Conservation (phyloP, 495 filamentous ascomycete genomes). For the Penicillium canescens region DNA sequence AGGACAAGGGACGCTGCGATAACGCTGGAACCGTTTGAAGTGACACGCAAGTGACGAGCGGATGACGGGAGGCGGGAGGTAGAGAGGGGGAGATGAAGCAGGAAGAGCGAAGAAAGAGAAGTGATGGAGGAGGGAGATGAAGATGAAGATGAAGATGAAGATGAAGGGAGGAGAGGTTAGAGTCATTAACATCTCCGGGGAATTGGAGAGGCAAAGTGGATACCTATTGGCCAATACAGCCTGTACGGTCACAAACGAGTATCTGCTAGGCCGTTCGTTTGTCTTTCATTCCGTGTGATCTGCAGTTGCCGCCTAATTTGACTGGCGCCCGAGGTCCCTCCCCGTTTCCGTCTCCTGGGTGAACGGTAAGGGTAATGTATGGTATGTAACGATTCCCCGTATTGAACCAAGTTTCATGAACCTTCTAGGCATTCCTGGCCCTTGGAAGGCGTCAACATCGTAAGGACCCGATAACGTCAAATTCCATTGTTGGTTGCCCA, state of each 20-base stretch:
- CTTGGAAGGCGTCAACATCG: conserved; percentile 15
- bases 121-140: conserved; percentile 17
- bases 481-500: conserved; percentile 6
- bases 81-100: conserved; percentile 3
- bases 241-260: conserved; percentile 7
- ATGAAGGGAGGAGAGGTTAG: conserved; percentile 15
- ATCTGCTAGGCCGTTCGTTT: conserved; percentile 10
- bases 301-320: background rate
- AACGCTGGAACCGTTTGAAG: conserved; percentile 5
- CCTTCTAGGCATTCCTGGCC: conserved; percentile 33
- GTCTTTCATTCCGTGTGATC: conserved; percentile 6
- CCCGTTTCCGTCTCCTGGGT: conserved; percentile 16
- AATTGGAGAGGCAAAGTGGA: conserved; percentile 12
- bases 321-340: conserved; percentile 6
- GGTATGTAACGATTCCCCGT: conserved; percentile 6
- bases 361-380: conserved; percentile 4
- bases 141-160: conserved; percentile 30
- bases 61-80: conserved; percentile 10
- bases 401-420: conserved; percentile 25
- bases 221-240: conserved; percentile 9
- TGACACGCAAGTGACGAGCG: conserved; percentile 14
- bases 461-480: background rate
- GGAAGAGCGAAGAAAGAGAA: conserved; percentile 6
- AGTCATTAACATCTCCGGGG: background rate
- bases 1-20: background rate